phyloP scores from a whole-genome alignment of 768 basidiomycete species.

The Glaciozyma martinii region DNA sequence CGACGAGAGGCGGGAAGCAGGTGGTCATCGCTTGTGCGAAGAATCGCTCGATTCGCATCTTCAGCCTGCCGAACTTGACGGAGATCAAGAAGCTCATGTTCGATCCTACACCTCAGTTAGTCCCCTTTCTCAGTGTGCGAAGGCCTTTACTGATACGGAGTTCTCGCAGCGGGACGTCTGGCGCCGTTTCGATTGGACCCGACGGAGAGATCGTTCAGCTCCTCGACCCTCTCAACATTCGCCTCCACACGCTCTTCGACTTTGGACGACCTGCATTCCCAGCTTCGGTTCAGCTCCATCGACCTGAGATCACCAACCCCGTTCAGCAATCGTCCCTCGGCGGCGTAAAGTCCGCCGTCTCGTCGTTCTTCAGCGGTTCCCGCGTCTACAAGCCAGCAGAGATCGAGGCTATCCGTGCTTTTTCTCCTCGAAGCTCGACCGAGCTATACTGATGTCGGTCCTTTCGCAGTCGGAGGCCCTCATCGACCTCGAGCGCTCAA shows the following conservation, averaged over 20 bases:
- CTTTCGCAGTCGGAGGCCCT: constrained; percentile 24
- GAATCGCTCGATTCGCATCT: constrained; percentile 6
- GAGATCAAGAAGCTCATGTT: constrained; percentile 15
- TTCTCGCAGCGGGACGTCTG: constrained; percentile 17
- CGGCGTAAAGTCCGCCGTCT: constrained; percentile 4
- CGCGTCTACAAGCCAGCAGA: constrained; percentile 25
- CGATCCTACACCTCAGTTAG: constrained; percentile 23
- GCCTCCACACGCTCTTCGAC: constrained; percentile 23
- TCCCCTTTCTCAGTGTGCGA: not conserved
- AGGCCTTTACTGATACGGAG: not conserved
- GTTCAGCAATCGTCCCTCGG: constrained; percentile 1
- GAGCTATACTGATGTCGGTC: not conserved
- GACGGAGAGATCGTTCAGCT: constrained; percentile 30
- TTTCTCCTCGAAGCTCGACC: too few species aligned
- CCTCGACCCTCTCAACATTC: constrained; percentile 24
- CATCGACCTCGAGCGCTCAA: constrained; percentile 23
- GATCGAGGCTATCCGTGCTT: constrained; percentile 23
- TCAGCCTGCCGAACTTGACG: constrained; percentile 12
- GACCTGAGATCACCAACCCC: constrained; percentile 15
- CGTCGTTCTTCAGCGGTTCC: constrained; percentile 16
- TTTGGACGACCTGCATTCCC: constrained; percentile 20
- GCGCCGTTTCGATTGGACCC: constrained; percentile 5
- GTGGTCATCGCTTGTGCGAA: constrained; percentile 20
- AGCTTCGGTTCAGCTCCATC: not conserved
- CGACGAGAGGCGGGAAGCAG: constrained; percentile 8